These are phyloP conservation scores for Endoconidiophora polonica DNA, from an alignment of 2,329 filamentous ascomycete genomes.

Conservation along the genomic window DNA sequence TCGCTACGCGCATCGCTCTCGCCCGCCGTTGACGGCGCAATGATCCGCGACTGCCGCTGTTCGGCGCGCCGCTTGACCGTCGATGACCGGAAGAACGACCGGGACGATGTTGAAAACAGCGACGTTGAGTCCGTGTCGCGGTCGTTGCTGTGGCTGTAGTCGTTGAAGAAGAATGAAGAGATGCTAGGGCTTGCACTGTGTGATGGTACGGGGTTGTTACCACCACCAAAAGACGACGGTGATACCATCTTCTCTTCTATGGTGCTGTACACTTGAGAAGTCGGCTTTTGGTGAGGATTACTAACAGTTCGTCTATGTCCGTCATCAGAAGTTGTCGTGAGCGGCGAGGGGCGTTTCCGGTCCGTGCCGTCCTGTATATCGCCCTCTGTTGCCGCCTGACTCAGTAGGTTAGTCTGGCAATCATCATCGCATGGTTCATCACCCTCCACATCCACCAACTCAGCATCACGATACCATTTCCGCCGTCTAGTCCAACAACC, in stretches of 20 bases:
- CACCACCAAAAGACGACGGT: too few relatives aligned
- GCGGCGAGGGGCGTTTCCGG: slow-evolving; percentile 10
- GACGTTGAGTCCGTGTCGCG: slow-evolving; percentile 26
- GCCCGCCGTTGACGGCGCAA: slow-evolving; percentile 27
- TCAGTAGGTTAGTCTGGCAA: not conserved
- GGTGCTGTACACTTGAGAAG: slow-evolving; percentile 21
- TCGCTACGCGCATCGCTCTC: slow-evolving; percentile 26
- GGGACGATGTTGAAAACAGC: slow-evolving; percentile 31
- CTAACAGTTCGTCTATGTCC: too few relatives aligned
- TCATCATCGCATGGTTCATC: slow-evolving; percentile 1
- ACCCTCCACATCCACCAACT: slow-evolving; percentile 58
- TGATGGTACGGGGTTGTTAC: slow-evolving; percentile 1
- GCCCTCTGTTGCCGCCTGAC: too few relatives aligned
- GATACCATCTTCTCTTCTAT: slow-evolving; percentile 21
- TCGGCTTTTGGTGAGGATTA: slow-evolving; percentile 7
- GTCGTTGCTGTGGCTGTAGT: slow-evolving; percentile 1
- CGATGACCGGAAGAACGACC: slow-evolving; percentile 25
- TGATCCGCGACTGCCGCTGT: slow-evolving; percentile 18
- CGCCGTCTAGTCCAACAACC: slow-evolving; percentile 79
- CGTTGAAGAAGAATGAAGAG: slow-evolving; percentile 5
- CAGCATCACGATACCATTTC: slow-evolving; percentile 94
- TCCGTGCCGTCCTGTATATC: not conserved
- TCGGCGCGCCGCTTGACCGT: slow-evolving; percentile 25
- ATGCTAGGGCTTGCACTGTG: slow-evolving; percentile 4
- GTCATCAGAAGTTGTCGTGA: slow-evolving; percentile 1